Evolutionary conservation across 2,329 filamentous ascomycete genomes (phyloP).

Genomic region (Alternaria conjuncta): DNA sequence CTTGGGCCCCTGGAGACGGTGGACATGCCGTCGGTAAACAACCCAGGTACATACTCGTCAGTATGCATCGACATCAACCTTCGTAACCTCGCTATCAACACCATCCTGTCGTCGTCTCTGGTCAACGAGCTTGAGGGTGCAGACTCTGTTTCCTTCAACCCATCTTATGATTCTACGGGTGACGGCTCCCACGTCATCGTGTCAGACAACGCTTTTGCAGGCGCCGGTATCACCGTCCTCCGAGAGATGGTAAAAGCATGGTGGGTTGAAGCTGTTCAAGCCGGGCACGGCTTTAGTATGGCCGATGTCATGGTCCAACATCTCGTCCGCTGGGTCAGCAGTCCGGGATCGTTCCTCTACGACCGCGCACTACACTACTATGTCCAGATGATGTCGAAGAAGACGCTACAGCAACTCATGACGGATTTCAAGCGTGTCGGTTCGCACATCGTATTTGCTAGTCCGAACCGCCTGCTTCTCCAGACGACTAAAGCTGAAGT

Average conservation of each 20-base stretch:
- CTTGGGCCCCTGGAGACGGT: conserved; percentile 82
- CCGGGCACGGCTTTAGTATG: conserved; percentile 73
- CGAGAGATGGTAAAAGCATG: conserved; percentile 98
- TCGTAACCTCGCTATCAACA: conserved; percentile 95
- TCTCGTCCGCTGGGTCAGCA: conserved; percentile 96
- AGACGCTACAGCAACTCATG: conserved; percentile 97
- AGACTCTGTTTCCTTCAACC: conserved; percentile 86
- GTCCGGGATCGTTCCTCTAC: conserved; percentile 90
- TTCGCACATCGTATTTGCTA: conserved; percentile 95
- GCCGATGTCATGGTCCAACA: conserved; percentile 98
- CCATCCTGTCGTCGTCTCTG: conserved; percentile 92
- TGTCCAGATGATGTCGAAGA: conserved; percentile 97
- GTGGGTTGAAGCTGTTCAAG: conserved; percentile 93
- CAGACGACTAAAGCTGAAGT: conserved; percentile 98
- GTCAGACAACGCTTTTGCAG: conserved; percentile 90
- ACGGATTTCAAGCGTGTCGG: conserved; percentile 94
- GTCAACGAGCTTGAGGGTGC: conserved; percentile 95
- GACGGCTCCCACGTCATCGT: conserved; percentile 75
- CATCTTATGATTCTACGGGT: conserved; percentile 63
- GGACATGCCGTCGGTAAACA: conserved; percentile 92
- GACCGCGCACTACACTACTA: conserved; percentile 95
- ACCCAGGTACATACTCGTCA: conserved; percentile 89
- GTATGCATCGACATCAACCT: conserved; percentile 96
- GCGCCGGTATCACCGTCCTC: conserved; percentile 85
- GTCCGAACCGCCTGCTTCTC: conserved; percentile 83